Conservation (phyloP, 805 yeast genomes). For the Metschnikowia lunata region DNA sequence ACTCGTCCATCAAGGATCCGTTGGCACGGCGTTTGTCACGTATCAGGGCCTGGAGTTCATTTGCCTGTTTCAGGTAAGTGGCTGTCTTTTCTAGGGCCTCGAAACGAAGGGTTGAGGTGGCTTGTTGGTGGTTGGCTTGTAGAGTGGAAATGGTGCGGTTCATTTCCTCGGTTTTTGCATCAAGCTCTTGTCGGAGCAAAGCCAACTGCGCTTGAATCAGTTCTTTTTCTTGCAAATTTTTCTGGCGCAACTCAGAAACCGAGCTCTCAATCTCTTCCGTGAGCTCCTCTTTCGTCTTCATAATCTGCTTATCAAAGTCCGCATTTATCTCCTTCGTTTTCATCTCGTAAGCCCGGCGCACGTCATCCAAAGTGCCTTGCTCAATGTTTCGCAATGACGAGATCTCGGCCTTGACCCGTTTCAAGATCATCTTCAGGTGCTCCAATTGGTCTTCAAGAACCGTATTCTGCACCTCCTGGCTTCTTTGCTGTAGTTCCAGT, state of each 20-base stretch:
- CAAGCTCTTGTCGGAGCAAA: constrained; percentile 1
- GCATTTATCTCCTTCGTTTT: constrained; percentile 19
- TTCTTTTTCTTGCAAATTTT: neutral
- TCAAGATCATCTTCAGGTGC: constrained; percentile 35
- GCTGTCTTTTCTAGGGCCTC: constrained; percentile 2
- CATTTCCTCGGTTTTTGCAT: constrained; percentile 17
- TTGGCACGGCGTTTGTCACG: no score
- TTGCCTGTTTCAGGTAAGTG: no score
- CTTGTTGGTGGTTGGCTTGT: constrained; percentile 24
- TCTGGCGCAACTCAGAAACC: constrained; percentile 18
- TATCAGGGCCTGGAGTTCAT: no score
- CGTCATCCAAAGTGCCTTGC: constrained; percentile 17
- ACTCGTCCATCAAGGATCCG: neutral
- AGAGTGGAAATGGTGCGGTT: constrained; percentile 22
- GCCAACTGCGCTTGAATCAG: constrained; percentile 9
- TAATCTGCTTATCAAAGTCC: constrained; percentile 20
- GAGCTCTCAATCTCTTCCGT: constrained; percentile 34
- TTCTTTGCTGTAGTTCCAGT: constrained; percentile 34
- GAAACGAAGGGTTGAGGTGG: constrained; percentile 11
- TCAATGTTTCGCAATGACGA: constrained; percentile 25
- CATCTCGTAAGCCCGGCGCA: constrained; percentile 17
- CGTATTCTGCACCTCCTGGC: constrained; percentile 33
- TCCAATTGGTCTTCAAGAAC: constrained; percentile 31
- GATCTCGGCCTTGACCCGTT: constrained; percentile 31
- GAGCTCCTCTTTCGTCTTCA: constrained; percentile 25